These are phyloP conservation scores for Xanthoconium stramineum DNA, from an alignment of 768 basidiomycete genomes.

Conservation along the genomic window DNA sequence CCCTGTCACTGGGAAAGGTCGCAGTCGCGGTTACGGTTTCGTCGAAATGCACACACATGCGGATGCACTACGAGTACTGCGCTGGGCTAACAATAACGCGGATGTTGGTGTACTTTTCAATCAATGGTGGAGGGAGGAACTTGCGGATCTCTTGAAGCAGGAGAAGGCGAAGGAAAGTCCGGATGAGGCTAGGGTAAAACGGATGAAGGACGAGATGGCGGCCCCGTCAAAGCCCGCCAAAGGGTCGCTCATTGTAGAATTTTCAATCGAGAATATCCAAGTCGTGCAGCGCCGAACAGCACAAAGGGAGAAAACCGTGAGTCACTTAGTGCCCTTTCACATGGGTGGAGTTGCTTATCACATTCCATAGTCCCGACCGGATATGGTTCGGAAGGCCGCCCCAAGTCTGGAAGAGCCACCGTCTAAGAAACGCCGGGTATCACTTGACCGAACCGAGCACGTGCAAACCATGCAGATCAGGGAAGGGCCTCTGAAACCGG, in stretches of 20 bases:
- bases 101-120: constrained; percentile 61
- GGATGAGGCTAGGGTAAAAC: constrained; percentile 52
- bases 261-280: constrained; percentile 93
- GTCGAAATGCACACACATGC: constrained; percentile 85
- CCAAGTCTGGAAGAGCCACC: constrained; percentile 32
- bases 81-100: constrained; percentile 93
- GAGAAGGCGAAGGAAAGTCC: constrained; percentile 49
- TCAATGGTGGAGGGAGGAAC: constrained; percentile 85
- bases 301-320: constrained; percentile 37
- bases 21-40: constrained; percentile 95
- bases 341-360: not conserved
- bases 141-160: constrained; percentile 51
- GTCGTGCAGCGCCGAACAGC: constrained; percentile 76
- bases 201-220: constrained; percentile 55
- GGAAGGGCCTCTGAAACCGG: constrained; percentile 24
- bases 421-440: constrained; percentile 40
- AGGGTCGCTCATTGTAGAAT: constrained; percentile 81
- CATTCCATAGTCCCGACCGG: constrained; percentile 6
- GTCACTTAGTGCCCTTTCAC: not conserved
- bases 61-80: constrained; percentile 84
- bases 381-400: not conserved
- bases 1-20: constrained; percentile 78
- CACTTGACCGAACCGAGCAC: constrained; percentile 23
- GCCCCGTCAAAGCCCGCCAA: constrained; percentile 35
- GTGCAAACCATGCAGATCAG: constrained; percentile 19